These are phyloP conservation scores for Xylariaceae sp. DNA, from an alignment of 2,329 filamentous ascomycete species.

Conservation along the genomic window DNA sequence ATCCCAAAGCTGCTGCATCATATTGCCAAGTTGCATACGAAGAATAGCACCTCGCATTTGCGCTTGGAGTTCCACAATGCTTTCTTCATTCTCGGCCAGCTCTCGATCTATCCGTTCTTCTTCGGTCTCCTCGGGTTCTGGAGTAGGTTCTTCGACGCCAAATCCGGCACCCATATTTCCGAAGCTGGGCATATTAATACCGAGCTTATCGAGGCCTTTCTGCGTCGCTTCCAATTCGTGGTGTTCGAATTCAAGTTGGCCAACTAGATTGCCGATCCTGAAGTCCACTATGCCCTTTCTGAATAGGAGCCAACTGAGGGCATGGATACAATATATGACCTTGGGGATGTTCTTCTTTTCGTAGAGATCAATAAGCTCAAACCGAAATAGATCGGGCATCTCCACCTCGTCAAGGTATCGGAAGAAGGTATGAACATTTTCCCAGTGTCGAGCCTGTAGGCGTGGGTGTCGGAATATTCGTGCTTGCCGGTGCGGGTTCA, in stretches of 20 bases:
- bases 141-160: conserved; percentile 70
- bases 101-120: conserved; percentile 84
- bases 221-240: conserved; percentile 97
- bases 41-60: conserved; percentile 79
- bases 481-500: conserved; percentile 70
- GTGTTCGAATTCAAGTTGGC: conserved; percentile 94
- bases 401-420: conserved; percentile 87
- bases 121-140: conserved; percentile 80
- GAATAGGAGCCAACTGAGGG: conserved; percentile 93
- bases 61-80: conserved; percentile 76
- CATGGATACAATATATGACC: conserved; percentile 98
- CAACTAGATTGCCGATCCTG: conserved; percentile 92
- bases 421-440: conserved; percentile 97
- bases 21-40: conserved; percentile 70
- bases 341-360: conserved; percentile 99
- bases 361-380: conserved; percentile 95
- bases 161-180: conserved; percentile 96
- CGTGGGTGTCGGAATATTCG: conserved; percentile 83
- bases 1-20: conserved; percentile 90
- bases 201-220: conserved; percentile 92
- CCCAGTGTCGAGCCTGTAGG: conserved; percentile 90
- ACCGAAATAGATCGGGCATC: conserved; percentile 90
- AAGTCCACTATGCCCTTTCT: conserved; percentile 94
- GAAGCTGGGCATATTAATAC: conserved; percentile 95
- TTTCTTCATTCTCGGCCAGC: conserved; percentile 68